Conservation (phyloP, 352 stramenopile species). For the Phytophthora cajani region DNA sequence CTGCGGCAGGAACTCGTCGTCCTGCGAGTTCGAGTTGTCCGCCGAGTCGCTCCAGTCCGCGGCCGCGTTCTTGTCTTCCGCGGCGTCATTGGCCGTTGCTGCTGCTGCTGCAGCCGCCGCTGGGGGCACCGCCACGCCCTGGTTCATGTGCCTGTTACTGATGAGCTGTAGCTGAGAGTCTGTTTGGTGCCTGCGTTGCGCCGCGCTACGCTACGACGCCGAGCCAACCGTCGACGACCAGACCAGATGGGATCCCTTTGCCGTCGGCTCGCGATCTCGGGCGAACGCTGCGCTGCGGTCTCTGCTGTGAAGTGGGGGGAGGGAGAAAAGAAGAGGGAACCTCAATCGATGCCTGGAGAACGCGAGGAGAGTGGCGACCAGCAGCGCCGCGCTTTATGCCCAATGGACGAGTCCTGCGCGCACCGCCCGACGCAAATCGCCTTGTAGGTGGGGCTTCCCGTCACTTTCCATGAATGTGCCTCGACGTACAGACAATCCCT, state of each 20-base stretch:
- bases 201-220: neutral
- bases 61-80: conserved; percentile 8
- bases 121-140: conserved; percentile 7
- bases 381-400: conserved; percentile 20
- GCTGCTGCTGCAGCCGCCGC: conserved; percentile 8
- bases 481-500: conserved; percentile 6
- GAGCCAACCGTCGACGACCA: conserved; percentile 2
- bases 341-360: neutral
- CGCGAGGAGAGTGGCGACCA: conserved; percentile 3
- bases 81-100: conserved; percentile 5
- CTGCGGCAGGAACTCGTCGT: conserved; percentile 56
- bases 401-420: conserved; percentile 15
- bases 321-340: conserved; percentile 8
- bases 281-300: neutral
- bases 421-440: conserved; percentile 31
- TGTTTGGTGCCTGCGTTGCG: neutral
- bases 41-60: conserved; percentile 74
- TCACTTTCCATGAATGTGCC: conserved; percentile 52
- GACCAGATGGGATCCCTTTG: conserved; percentile 19
- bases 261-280: conserved; percentile 6
- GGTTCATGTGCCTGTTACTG: conserved; percentile 28
- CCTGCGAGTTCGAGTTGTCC: conserved; percentile 65
- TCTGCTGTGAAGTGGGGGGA: neutral
- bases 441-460: conserved; percentile 25
- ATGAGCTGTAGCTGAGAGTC: neutral